phyloP scores from a whole-genome alignment of 148 eudicot genomes.

The Silene conica region DNA sequence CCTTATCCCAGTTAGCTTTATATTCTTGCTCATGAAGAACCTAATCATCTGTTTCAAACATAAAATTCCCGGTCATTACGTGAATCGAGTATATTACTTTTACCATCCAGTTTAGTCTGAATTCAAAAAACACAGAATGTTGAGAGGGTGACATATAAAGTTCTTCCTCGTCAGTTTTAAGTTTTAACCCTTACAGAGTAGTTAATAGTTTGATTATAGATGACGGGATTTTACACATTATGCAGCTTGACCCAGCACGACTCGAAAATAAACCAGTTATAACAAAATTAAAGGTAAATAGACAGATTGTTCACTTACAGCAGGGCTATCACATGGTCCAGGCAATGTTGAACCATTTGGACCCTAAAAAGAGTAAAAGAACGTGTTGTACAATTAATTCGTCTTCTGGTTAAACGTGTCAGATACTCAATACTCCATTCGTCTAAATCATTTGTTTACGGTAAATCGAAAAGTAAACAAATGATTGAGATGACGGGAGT shows the following conservation, averaged over 20 bases:
- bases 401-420: not conserved
- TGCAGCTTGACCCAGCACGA: not conserved
- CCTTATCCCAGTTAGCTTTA: conserved; percentile 50
- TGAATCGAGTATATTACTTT: no score
- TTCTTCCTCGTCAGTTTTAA: no score
- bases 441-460: no score
- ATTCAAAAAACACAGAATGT: no score
- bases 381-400: not conserved
- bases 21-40: conserved; percentile 81
- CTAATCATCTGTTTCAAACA: conserved; percentile 54
- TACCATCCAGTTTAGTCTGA: no score
- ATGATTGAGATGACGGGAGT: not conserved
- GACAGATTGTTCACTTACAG: conserved; percentile 47
- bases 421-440: no score
- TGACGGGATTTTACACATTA: no score
- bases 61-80: no score
- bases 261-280: not conserved
- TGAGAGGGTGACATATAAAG: no score
- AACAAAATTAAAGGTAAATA: not conserved
- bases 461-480: not conserved
- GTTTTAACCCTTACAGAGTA: no score
- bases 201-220: no score
- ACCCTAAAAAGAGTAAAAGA: conserved; percentile 46
- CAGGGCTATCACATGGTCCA: conserved; percentile 94
- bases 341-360: conserved; percentile 89